phyloP scores from a whole-genome alignment of 495 filamentous ascomycete species.

The Friedmanniomyces simplex region DNA sequence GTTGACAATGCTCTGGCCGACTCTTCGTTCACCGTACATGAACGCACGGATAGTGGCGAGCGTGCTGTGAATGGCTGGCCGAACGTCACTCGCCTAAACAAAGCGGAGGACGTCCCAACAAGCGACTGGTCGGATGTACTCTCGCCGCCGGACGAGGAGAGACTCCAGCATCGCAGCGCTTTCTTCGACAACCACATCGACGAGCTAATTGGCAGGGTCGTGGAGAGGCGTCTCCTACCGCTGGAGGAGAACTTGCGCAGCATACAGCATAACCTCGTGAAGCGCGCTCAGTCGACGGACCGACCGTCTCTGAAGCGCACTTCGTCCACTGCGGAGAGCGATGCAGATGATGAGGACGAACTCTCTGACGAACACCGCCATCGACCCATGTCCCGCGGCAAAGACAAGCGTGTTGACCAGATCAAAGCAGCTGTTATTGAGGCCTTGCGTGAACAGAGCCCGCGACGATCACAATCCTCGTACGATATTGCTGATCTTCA shows the following conservation, averaged over 20 bases:
- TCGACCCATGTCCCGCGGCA: conserved; percentile 54
- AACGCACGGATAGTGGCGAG: conserved; percentile 17
- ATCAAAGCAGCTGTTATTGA: conserved; percentile 72
- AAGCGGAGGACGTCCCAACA: conserved; percentile 50
- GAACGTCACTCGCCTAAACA: conserved; percentile 52
- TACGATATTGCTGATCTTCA: conserved; percentile 38
- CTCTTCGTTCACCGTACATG: conserved; percentile 13
- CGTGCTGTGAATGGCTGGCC: conserved; percentile 21
- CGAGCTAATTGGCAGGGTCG: conserved; percentile 65
- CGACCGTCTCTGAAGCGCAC: conserved; percentile 20
- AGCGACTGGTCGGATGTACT: conserved; percentile 90
- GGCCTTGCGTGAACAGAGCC: conserved; percentile 34
- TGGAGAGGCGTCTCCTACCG: conserved; percentile 65
- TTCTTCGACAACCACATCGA: conserved; percentile 89
- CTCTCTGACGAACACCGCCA: conserved; percentile 36
- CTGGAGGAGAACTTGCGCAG: conserved; percentile 63
- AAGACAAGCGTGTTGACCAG: conserved; percentile 23
- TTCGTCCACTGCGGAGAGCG: conserved; percentile 49
- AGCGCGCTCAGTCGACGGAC: neutral
- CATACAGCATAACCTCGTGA: conserved; percentile 59
- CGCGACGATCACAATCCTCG: conserved; percentile 2
- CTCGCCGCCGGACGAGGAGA: conserved; percentile 69
- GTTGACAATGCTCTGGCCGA: conserved; percentile 4
- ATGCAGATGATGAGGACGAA: conserved; percentile 93
- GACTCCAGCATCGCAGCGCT: conserved; percentile 52